Evolutionary conservation across 768 basidiomycete genomes (phyloP), one percentile per base, ranked within the genome.

Genomic region (Hericium coralloides): DNA sequence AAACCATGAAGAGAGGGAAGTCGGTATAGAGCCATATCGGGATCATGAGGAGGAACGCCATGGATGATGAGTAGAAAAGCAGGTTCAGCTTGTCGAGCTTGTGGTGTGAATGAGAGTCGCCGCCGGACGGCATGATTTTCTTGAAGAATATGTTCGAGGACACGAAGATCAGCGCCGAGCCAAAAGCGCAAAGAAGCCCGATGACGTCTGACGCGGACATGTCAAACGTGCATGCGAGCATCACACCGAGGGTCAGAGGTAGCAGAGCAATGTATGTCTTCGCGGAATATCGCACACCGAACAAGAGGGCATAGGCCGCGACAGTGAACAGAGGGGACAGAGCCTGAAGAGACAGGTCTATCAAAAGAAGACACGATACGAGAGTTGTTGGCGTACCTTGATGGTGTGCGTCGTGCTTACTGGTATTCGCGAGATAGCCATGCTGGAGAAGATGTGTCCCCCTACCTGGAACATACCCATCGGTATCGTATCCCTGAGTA

Each of bases 111-210:
- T 66, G 66, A 38, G 59, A 62, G 20, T 75, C 73, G 4, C 72
- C 66, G 53, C 77, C 77, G 8, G 65, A 60, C 2, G 97, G 97
- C 81, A 99, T 87, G 60, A 98, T 85, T 76, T 95, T 98, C 74
- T 99, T 99, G 81, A 95, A 98, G 71, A 95, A 97, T 65, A 99
- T 98, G 72, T 99, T 99, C 61, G 93, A 95, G 63, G 88, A 89
- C 60, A 99, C 97, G 69, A 99, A 98, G 62, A 99, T 85, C 57
- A 99, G 73, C 31, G 97, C 97, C 12, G 94, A 97, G 15, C 95
- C 95, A 66, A 99, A 94, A 3, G 97, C 95, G 70, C 91, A 97
- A 25, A 97, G 74, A n/a, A 99, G 73, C 12, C 97, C 97, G 25
- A 87, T 72, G 18, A 81, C 70, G 67, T 93, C 95, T 50, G 93